phyloP scores from a whole-genome alignment of 2,329 filamentous ascomycete species.

The Leptographium radiaticola region DNA sequence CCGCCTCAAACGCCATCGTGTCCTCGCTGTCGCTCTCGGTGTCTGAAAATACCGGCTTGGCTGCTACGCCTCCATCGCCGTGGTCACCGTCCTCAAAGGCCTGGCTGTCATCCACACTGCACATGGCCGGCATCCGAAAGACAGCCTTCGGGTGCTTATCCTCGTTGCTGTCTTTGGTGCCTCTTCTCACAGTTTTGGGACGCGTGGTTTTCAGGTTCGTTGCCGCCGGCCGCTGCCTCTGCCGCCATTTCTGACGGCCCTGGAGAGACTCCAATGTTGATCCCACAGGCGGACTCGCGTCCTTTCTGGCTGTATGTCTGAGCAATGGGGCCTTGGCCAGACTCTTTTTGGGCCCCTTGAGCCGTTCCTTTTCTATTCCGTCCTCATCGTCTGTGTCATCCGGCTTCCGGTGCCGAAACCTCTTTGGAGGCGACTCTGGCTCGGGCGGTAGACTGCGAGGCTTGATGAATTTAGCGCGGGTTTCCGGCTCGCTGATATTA shows the following conservation, averaged over 20 bases:
- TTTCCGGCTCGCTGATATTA: background rate
- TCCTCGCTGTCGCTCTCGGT: constrained; percentile 1
- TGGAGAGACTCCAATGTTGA: background rate
- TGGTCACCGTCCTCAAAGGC: background rate
- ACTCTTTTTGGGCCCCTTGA: background rate
- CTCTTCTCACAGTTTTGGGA: too few relatives aligned
- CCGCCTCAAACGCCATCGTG: constrained; percentile 2
- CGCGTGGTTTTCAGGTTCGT: too few relatives aligned
- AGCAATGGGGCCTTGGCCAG: background rate
- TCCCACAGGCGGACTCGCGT: background rate
- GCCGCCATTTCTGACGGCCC: constrained; percentile 2
- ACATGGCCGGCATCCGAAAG: constrained; percentile 1
- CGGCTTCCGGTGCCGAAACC: background rate
- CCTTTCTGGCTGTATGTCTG: background rate
- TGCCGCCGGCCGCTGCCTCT: background rate
- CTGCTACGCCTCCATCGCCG: too few relatives aligned
- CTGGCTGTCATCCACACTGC: background rate
- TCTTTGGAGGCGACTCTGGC: background rate
- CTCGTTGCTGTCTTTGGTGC: background rate
- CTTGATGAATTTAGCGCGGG: background rate
- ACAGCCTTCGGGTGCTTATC: background rate
- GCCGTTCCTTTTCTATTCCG: background rate
- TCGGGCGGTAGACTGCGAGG: constrained; percentile 1
- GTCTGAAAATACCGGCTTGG: background rate
- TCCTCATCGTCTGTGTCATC: background rate